Conservation (phyloP, 2,329 filamentous ascomycete genomes). For the Ophiostoma sp. region DNA sequence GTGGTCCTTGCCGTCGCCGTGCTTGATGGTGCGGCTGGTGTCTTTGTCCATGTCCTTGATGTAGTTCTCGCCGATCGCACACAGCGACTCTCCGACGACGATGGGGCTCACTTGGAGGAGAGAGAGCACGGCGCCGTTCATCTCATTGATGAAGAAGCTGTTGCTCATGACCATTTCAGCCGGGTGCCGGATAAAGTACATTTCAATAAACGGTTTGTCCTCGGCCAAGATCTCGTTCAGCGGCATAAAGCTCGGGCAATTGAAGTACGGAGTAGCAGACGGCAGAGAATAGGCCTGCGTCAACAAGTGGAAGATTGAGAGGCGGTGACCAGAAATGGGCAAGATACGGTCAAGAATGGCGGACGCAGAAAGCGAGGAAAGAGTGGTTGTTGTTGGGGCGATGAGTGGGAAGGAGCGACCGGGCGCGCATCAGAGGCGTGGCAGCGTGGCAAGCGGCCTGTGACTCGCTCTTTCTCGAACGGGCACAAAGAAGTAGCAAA, state of each 20-base stretch:
- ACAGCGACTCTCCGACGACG: conserved; percentile 24
- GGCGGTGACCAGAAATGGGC: conserved; percentile 4
- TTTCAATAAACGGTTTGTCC: conserved; percentile 24
- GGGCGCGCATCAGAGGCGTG: conserved; percentile 3
- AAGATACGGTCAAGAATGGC: neutral
- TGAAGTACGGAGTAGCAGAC: too few relatives aligned
- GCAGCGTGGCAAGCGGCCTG: conserved; percentile 1
- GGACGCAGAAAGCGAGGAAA: neutral
- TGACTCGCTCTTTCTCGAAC: conserved; percentile 17
- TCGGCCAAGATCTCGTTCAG: conserved; percentile 20
- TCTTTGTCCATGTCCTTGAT: neutral
- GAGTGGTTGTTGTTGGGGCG: conserved; percentile 10
- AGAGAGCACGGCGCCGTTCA: conserved; percentile 24
- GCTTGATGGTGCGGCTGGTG: neutral
- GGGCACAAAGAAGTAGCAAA: neutral
- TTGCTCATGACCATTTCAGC: conserved; percentile 25
- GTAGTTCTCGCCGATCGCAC: conserved; percentile 26
- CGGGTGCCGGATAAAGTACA: conserved; percentile 26
- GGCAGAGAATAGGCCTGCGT: too few relatives aligned
- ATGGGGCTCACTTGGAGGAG: conserved; percentile 23
- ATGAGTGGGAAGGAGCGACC: conserved; percentile 9
- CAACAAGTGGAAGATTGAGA: neutral
- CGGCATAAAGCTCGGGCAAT: conserved; percentile 18
- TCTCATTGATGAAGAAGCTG: conserved; percentile 25
- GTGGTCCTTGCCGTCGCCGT: neutral